Base-by-base conservation (phyloP, 345 rosid genomes). In the Citrus reticulata region DNA sequence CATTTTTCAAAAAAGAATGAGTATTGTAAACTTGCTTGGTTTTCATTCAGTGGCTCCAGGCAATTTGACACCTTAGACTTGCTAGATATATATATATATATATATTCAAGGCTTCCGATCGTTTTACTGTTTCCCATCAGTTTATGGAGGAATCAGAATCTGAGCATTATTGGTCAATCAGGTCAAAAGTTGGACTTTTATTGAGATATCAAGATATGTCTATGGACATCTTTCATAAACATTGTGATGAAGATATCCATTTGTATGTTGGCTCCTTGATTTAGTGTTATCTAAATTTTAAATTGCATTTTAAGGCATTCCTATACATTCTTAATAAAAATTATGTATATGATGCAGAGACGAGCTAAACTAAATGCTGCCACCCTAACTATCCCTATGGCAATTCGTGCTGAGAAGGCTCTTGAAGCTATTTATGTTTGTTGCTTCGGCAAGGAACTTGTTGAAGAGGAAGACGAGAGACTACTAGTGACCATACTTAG, bases 391-490 rank as follows among this genome's bases (percentile, higher is more conserved):
- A 88, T 96, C 40, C 92, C 94, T 1, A 91, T 93, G 98, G 97
- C 87, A 81, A 2, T 84, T 70, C 86, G 97, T 51, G 91, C 81
- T 9, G 95, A 90, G 85, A 96, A 96, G 87, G 97, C 99, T 32
- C 86, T 96, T 35, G 99, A 96, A 77, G 98, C 97, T 5, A 88
- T 92, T 30, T 90, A 93, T 39, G 84, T 89, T 20, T 92, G 99
- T 77, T 92, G 97, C 86, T 96, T 93, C n/a, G 85, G 90, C 27
- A 89, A 60, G 78, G 94, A 93, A 64, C 84, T 74, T 25, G 88
- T 93, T 0, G 98, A 90, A 78, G 96, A 89, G 42, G 97, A 91
- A 82, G 99, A 95, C 16, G 86, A 91, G 87, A 72, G 78, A 75
- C 91, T 92, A 72, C 86, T 93, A 66, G 73, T 27, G 10, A 82